These are phyloP conservation scores for Ogataea ramenticola DNA, from an alignment of 805 yeast genomes.

Conservation along the genomic window DNA sequence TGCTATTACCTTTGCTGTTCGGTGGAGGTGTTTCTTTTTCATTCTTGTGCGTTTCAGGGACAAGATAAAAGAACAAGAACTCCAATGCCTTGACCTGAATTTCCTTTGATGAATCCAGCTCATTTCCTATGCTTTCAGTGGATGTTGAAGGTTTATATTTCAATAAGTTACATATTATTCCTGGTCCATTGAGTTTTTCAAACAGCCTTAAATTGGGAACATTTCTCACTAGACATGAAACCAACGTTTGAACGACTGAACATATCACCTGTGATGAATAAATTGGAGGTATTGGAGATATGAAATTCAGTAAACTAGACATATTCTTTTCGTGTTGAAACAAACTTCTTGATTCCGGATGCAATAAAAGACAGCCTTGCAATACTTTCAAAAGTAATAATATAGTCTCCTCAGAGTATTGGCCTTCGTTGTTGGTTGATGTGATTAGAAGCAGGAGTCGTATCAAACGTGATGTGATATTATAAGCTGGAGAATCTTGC, in stretches of 20 bases:
- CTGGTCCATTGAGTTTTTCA: constrained; percentile 51
- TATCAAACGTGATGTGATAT: constrained; percentile 35
- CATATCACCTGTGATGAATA: constrained; percentile 22
- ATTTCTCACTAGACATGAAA: constrained; percentile 50
- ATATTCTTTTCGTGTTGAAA: constrained; percentile 37
- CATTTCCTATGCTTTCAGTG: not conserved
- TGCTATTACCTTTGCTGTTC: not conserved
- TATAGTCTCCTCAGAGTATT: constrained; percentile 11
- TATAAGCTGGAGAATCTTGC: constrained; percentile 49
- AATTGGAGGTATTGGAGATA: constrained; percentile 8
- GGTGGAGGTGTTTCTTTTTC: not conserved
- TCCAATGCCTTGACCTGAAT: constrained; percentile 61
- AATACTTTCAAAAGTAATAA: constrained; percentile 30
- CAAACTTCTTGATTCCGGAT: constrained; percentile 44
- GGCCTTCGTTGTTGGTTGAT: constrained; percentile 4
- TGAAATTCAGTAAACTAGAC: constrained; percentile 23
- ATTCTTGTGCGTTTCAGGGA: constrained; percentile 41
- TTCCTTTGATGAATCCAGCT: constrained; percentile 34
- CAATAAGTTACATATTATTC: constrained; percentile 39
- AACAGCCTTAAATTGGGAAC: constrained; percentile 51
- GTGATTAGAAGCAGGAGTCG: constrained; percentile 15
- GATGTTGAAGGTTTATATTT: constrained; percentile 14
- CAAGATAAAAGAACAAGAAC: constrained; percentile 59
- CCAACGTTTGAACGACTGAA: constrained; percentile 44
- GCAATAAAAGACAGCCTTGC: constrained; percentile 57